A percentile compares a stretch with the other conserved stretches of the same genome.
Conservation (phyloP, 495 filamentous ascomycete genomes). For the Hypoxylon subgilvum region DNA sequence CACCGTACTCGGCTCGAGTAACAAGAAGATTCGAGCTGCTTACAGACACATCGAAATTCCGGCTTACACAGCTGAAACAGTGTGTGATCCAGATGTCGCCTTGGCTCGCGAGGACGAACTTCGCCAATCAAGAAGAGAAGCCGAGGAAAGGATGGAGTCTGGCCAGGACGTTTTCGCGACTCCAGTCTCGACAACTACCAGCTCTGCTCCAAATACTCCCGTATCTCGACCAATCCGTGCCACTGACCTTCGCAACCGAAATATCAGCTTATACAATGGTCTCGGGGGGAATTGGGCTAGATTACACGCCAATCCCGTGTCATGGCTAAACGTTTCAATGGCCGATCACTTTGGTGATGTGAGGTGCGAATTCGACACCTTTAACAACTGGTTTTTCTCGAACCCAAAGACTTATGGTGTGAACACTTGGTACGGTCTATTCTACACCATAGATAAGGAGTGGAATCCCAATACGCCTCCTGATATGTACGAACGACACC, state of each 20-base stretch:
- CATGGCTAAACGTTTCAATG: constrained; percentile 47
- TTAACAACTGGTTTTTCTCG: constrained; percentile 45
- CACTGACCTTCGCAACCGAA: constrained; percentile 17
- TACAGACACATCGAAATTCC: constrained; percentile 48
- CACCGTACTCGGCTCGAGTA: constrained; percentile 52
- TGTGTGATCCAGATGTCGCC: constrained; percentile 48
- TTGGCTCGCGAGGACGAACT: constrained; percentile 1
- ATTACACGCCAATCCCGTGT: constrained; percentile 45
- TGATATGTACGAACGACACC: constrained; percentile 37
- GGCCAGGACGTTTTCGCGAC: neutral
- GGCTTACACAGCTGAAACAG: constrained; percentile 44
- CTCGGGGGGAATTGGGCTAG: constrained; percentile 26
- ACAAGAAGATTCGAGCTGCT: constrained; percentile 35
- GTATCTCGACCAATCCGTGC: constrained; percentile 3
- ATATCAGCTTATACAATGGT: neutral
- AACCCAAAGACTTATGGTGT: neutral
- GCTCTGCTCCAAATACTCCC: neutral
- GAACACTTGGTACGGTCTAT: constrained; percentile 52
- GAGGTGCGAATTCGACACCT: constrained; percentile 32
- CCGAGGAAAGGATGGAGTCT: neutral
- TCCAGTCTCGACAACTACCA: too few species aligned
- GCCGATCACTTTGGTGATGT: constrained; percentile 44
- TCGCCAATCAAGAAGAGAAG: constrained; percentile 1
- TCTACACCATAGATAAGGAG: constrained; percentile 51
- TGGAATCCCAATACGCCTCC: constrained; percentile 41